phyloP scores from a whole-genome alignment of 2,329 filamentous ascomycete species.

The Calonectria pseudoreteaudii region DNA sequence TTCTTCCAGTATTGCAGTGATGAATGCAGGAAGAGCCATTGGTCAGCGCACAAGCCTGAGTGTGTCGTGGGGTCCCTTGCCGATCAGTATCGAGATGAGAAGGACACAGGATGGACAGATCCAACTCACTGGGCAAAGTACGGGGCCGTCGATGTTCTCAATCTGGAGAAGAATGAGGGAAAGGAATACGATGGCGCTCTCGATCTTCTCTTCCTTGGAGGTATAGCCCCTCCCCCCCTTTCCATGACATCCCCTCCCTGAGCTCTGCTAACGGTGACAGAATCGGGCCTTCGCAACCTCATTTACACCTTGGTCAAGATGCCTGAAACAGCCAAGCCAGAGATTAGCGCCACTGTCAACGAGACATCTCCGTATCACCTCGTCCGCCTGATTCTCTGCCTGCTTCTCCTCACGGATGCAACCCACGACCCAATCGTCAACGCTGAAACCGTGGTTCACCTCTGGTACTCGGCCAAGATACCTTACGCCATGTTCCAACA shows the following conservation, averaged over 20 bases:
- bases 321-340: slow-evolving; percentile 29
- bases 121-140: slow-evolving; percentile 32
- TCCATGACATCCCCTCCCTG: neutral
- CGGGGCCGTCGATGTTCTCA: slow-evolving; percentile 41
- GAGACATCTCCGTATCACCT: slow-evolving; percentile 5
- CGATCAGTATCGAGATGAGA: neutral
- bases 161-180: slow-evolving; percentile 43
- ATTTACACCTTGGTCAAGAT: slow-evolving; percentile 40
- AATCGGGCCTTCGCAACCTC: slow-evolving; percentile 37
- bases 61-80: slow-evolving; percentile 3
- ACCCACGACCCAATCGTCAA: slow-evolving; percentile 25
- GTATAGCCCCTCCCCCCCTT: slow-evolving; percentile 11
- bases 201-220: slow-evolving; percentile 36
- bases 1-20: slow-evolving; percentile 39
- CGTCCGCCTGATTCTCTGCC: slow-evolving; percentile 17
- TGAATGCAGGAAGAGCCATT: slow-evolving; percentile 29
- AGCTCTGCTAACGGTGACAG: slow-evolving; percentile 24
- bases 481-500: slow-evolving; percentile 20
- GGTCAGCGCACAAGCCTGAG: slow-evolving; percentile 14
- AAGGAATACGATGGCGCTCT: slow-evolving; percentile 33
- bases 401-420: slow-evolving; percentile 28
- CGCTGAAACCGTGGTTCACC: slow-evolving; percentile 39
- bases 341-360: slow-evolving; percentile 27
- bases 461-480: slow-evolving; percentile 43
- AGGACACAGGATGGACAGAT: neutral